Conservation (phyloP, 2,329 filamentous ascomycete genomes). For the Scedosporium apiospermum region DNA sequence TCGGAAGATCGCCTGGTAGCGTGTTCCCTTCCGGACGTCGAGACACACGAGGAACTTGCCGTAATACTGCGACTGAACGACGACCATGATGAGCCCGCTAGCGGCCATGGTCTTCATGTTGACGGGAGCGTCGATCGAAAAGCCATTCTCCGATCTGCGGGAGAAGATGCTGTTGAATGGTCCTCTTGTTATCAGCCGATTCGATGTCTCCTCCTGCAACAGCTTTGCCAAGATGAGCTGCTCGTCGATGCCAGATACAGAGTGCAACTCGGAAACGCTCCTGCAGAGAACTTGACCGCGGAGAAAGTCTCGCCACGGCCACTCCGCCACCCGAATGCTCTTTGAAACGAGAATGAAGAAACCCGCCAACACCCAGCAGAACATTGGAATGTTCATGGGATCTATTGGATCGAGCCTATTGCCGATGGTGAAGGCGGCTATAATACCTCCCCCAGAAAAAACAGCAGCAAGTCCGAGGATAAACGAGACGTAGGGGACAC, state of each 20-base stretch:
- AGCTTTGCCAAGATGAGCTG: neutral
- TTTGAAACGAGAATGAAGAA: slow-evolving; percentile 45
- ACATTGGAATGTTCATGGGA: no score
- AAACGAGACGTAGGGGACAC: no score
- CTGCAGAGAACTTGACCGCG: slow-evolving; percentile 34
- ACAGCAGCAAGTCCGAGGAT: no score
- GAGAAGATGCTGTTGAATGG: neutral
- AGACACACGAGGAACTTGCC: neutral
- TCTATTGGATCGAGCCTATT: no score
- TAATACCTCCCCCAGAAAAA: no score
- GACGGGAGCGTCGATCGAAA: neutral
- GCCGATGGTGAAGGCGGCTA: no score
- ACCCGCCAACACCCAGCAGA: no score
- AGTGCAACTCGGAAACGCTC: neutral
- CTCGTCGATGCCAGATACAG: neutral
- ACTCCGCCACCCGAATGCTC: slow-evolving; percentile 53
- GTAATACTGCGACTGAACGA: neutral
- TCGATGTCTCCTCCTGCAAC: neutral
- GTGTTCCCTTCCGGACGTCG: neutral
- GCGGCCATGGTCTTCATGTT: neutral
- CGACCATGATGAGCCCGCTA: neutral
- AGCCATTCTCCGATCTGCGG: neutral
- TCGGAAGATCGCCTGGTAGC: no score
- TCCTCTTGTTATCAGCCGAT: neutral
- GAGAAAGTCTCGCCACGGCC: slow-evolving; percentile 38